Evolutionary conservation across 148 eudicot species (phyloP), one percentile per base, ranked within the genome.

Genomic region (Linanthus parryae): DNA sequence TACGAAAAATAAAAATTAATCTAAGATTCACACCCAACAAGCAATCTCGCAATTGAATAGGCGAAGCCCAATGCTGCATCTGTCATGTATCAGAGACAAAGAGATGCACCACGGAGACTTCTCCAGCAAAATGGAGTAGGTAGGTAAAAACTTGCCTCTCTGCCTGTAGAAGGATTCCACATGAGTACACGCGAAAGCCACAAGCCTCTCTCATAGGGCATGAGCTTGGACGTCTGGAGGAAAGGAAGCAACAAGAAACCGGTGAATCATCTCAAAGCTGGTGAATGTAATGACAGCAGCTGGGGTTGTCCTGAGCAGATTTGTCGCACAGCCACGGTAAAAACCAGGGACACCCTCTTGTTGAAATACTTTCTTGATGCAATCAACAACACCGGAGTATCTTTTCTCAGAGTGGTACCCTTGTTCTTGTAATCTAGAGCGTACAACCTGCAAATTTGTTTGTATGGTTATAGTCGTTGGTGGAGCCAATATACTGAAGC

Each of bases 261-360:
- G 90, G 59, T 92, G 94, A 57, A 92, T 84, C 96, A 87, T 87
- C 74, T 92, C 99, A 57, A 87, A 92, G 77, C 99, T 92, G 60
- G 96, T 92, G 60, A 92, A 87, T 44, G 99, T 92, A 54, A 88
- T 92, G 46, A 88, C 88, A 52, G 96, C 96, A 54, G 96, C 94
- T 22, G 99, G 99, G 52, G 96, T 92, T 4, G 99, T 84, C 74
- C 99, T 72, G 48, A 92, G 58, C 61, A 92, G 59, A 65, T 92
- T 92, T 47, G 84, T 92, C 19, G 88, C 94, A 68, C 96, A 92
- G 30, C 99, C 99, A 44, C 99, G 83, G 62, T 92, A 92, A 70
- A 87, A 87, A 22, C 99, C 96, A 14, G 85, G 42, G n/a, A 92
- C 64, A 57, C 96, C 96, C 37, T 88, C 95, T 56, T 71, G 76